Evolutionary conservation across 2,329 filamentous ascomycete genomes (phyloP).

Genomic region (Aureobasidium sp.): DNA sequence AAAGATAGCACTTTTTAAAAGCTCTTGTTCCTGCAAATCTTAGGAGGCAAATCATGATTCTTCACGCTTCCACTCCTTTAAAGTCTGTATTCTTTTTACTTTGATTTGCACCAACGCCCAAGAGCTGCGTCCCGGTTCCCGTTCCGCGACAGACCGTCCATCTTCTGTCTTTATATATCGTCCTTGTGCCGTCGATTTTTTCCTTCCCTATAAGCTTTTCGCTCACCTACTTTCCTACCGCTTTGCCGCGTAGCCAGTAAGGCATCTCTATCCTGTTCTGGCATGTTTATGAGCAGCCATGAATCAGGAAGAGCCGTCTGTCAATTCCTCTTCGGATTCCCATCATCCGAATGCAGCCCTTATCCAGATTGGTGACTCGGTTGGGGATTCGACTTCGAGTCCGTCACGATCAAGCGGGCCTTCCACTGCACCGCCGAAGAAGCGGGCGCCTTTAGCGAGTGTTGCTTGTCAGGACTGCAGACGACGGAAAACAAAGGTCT

Average conservation of each 20-base stretch:
- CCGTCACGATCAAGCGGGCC: neutral
- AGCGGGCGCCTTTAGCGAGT: conserved; percentile 3
- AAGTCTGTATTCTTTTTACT: conserved; percentile 5
- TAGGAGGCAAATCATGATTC: conserved; percentile 1
- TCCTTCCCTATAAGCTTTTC: neutral
- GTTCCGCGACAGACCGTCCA: neutral
- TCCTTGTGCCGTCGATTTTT: neutral
- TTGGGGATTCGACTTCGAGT: neutral
- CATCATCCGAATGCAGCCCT: neutral
- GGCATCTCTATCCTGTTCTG: neutral
- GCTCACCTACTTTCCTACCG: neutral
- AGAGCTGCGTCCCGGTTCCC: neutral
- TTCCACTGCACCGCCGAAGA: neutral
- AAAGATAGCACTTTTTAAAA: neutral
- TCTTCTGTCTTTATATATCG: neutral
- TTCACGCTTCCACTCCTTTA: neutral
- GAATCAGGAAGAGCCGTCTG: neutral
- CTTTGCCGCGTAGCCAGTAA: neutral
- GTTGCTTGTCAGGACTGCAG: conserved; percentile 14
- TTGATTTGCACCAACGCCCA: neutral
- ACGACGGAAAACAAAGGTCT: conserved; percentile 14
- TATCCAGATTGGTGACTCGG: neutral
- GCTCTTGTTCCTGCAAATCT: neutral
- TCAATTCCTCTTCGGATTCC: neutral
- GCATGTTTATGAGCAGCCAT: neutral